Conservation (phyloP, 148 eudicot species). For the Silene uniflora region DNA sequence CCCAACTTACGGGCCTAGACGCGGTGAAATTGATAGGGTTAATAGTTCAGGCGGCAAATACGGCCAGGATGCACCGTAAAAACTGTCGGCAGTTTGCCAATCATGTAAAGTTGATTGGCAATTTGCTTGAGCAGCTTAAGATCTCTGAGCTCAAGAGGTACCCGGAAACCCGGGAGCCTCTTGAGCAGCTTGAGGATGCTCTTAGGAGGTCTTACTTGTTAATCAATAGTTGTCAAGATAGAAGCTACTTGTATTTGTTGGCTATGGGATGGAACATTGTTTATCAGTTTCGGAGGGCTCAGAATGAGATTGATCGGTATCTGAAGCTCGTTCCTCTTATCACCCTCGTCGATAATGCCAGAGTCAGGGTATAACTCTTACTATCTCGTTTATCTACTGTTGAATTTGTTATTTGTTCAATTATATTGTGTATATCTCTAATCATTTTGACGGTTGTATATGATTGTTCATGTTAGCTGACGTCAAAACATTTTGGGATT, state of each 20-base stretch:
- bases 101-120: constrained; percentile 87
- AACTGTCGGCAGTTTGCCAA: constrained; percentile 85
- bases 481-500: neutral
- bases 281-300: constrained; percentile 90
- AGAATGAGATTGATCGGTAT: constrained; percentile 84
- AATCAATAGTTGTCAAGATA: constrained; percentile 86
- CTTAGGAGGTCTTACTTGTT: constrained; percentile 85
- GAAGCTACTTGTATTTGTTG: constrained; percentile 81
- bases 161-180: constrained; percentile 88
- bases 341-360: constrained; percentile 92
- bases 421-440: neutral
- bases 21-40: constrained; percentile 71
- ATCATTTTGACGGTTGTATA: neutral
- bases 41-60: constrained; percentile 77
- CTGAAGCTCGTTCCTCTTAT: constrained; percentile 92
- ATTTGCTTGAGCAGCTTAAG: constrained; percentile 69
- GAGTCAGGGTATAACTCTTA: constrained; percentile 67
- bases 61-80: constrained; percentile 95
- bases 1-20: constrained; percentile 76
- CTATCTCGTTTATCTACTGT: neutral
- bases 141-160: constrained; percentile 79
- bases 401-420: neutral
- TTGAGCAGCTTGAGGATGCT: constrained; percentile 95
- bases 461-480: neutral
- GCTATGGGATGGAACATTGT: constrained; percentile 99